Evolutionary conservation across 306 rosid species (phyloP), one percentile per base, ranked within the genome.

Genomic region (Sicyos edulis): DNA sequence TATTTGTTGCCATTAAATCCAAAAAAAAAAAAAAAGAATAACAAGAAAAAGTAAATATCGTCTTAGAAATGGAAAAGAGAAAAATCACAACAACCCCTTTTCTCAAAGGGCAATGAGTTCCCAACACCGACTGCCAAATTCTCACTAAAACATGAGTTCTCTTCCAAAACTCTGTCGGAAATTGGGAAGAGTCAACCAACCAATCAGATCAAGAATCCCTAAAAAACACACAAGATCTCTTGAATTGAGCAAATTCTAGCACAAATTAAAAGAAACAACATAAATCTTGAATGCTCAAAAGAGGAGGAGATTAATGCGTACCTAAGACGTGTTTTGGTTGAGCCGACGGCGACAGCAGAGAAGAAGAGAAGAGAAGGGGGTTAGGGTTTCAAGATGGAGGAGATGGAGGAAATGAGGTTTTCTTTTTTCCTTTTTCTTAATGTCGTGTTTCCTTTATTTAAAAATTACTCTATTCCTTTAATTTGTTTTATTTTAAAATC

Each of bases 321-420:
- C 57, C 44, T 24, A 3, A 7, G 44, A 24, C 22, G 54, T 15
- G n/a, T n/a, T 49, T 66, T 49, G 58, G 55, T 44, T 20, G 71
- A 66, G 55, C 44, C 54, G 71, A 66, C 73, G 73, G 32, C 49
- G 54, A n/a, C n/a, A n/a, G n/a, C n/a, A n/a, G n/a, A n/a, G n/a
- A n/a, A n/a, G n/a, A n/a, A n/a, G n/a, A n/a, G n/a, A n/a, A n/a
- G n/a, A n/a, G n/a, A n/a, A n/a, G n/a, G n/a, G n/a, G n/a, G n/a
- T n/a, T n/a, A n/a, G n/a, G n/a, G n/a, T n/a, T n/a, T n/a, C n/a
- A n/a, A n/a, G n/a, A n/a, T n/a, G n/a, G n/a, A n/a, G n/a, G n/a
- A n/a, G n/a, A n/a, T n/a, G n/a, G n/a, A n/a, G n/a, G n/a, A n/a
- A n/a, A n/a, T n/a, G n/a, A n/a, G n/a, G n/a, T n/a, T n/a, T n/a